Evolutionary conservation across 176 grass and related monocot species (phyloP), one percentile per base, ranked within the genome.

Genomic region (Hordeum vulgare): DNA sequence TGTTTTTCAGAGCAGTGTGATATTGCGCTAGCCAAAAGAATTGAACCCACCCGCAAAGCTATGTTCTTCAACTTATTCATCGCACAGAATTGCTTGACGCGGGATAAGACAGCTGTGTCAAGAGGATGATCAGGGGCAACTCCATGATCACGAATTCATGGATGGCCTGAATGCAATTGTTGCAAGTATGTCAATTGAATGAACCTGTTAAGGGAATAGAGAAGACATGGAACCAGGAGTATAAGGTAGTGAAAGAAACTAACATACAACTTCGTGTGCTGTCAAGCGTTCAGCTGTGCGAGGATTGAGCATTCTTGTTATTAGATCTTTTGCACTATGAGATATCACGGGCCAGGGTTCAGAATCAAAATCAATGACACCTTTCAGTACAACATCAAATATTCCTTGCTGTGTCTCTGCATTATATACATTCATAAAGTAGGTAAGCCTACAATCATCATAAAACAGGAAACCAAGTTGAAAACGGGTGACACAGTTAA

Each of bases 51-150:
- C 86, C 87, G 86, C 68, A 98, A 91, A 80, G 96, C 96, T 93
- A 98, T 93, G 80, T 98, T 98, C 82, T 95, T 98, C 73, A 98
- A 77, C 62, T 95, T 98, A 66, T 98, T 98, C 96, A 98, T 98
- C 53, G 90, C 96, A 47, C 93, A 98, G 81, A 98, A 98, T 42
- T 98, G 90, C 85, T 95, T 98, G 66, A 98, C 92, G 64, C 96
- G 96, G 81, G 96, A 98, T 41, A 98, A 80, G 10, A 98, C 93
- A 75, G 93, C 93, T 78, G 93, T 93, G 86, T 98, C 93, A 71
- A 98, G 87, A 41, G 96, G 88, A 36, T 91, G 93, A 35, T 98
- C 96, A 80, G 96, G 85, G 86, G 96, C 96, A 57, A 98, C 96
- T 95, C 89, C 93, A 35, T 98, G 91, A 53, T 98, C 90, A 88